Evolutionary conservation across 768 basidiomycete genomes (phyloP), one percentile per base, ranked within the genome.

Genomic region (Agrocybe chaxingu): DNA sequence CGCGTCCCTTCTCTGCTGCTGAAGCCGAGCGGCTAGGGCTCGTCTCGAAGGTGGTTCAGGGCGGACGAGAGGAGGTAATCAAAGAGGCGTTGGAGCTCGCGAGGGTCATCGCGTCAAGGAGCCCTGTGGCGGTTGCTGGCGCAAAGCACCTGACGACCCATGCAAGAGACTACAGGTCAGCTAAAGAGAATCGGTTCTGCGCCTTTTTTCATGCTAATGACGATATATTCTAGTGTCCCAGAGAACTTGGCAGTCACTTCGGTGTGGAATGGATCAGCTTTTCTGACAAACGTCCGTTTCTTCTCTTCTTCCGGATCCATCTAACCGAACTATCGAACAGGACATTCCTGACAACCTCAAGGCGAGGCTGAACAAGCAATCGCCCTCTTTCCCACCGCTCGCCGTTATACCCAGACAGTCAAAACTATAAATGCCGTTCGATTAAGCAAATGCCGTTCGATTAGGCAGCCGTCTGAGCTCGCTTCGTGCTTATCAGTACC

Each of bases 131-230:
- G 0, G 82, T 90, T 0, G 56, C 77, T 0, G 82, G 87, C 1
- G 85, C 90, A 6, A 97, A 96, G 70, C 82, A 81, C 50, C 66
- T 95, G 0, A 71, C 95, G 42, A 72, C 79, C 10, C 90, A 96
- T 67, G 75, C 90, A 4, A 66, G 88, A 50, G 92, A 96, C 63
- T 85, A 95, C 60, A 78, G 76, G 89, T 89, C 43, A 46, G 81
- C 24, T 24, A 24, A 24, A 65, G 24, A 24, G 24, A 24, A 24
- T 24, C 24, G 24, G 19, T 46, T 37, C 2, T 42, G 13, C 9
- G 0, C 29, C 41, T 4, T 42, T 42, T 7, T 18, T 42, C 24
- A 24, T 24, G 24, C 24, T 24, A 24, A 24, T 24, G 24, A 24
- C 24, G 5, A 24, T 24, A 5, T 24, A 24, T 24, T 5, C 24